Percentiles rank a stretch among this genome's conserved stretches.
Conservation (phyloP, 345 rosid genomes). For the Lepidium sativum region DNA sequence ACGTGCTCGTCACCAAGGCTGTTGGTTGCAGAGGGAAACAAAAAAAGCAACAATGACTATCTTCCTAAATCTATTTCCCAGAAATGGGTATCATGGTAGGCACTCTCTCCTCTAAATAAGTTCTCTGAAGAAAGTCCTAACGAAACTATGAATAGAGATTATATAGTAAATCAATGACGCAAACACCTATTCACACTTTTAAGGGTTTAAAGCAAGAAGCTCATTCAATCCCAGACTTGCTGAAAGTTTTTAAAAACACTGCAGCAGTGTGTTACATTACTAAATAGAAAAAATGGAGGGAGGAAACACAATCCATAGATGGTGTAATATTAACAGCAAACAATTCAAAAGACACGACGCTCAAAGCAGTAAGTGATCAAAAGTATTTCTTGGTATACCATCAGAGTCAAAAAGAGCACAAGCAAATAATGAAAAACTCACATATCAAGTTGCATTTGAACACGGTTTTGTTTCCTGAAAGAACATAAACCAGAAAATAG, state of each 20-base stretch:
- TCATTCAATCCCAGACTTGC: neutral
- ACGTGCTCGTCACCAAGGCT: slow-evolving; percentile 84
- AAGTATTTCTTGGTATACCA: neutral
- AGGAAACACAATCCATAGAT: neutral
- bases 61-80: neutral
- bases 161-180: neutral
- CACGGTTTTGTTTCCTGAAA: slow-evolving; percentile 50
- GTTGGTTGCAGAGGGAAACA: slow-evolving; percentile 15
- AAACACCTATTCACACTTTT: neutral
- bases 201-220: neutral
- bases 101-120: neutral
- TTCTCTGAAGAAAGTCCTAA: neutral
- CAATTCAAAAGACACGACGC: neutral
- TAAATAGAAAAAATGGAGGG: neutral
- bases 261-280: neutral
- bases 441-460: slow-evolving; percentile 78
- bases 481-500: neutral
- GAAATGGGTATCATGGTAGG: neutral
- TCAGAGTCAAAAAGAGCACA: neutral
- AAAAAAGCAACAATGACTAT: neutral
- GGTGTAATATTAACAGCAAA: neutral
- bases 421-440: slow-evolving; percentile 31
- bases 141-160: neutral
- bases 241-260: neutral
- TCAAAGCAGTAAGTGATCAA: slow-evolving; percentile 1